phyloP scores from a whole-genome alignment of 2,329 filamentous ascomycete species.

The Plenodomus lindquistii region DNA sequence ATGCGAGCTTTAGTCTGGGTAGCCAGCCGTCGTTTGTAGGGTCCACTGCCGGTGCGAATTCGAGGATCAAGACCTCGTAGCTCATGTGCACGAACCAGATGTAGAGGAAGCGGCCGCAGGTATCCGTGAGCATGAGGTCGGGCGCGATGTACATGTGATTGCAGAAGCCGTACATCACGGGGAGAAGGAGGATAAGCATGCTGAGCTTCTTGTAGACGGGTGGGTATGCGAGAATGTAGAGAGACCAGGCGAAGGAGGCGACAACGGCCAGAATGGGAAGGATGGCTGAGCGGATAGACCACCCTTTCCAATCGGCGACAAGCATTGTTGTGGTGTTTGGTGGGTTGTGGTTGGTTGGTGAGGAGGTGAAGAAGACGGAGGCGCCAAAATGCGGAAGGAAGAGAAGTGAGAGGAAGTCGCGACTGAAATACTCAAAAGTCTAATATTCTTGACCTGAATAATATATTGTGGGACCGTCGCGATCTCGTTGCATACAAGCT shows the following conservation, averaged over 20 bases:
- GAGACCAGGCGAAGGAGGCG: conserved; percentile 3
- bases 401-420: background rate
- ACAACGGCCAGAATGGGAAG: background rate
- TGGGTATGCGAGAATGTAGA: conserved; percentile 23
- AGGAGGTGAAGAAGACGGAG: too few relatives aligned
- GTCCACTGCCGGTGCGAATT: conserved; percentile 4
- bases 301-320: background rate
- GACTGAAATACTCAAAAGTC: too few relatives aligned
- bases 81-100: conserved; percentile 25
- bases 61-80: conserved; percentile 12
- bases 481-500: too few relatives aligned
- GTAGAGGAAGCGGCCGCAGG: conserved; percentile 18
- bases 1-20: conserved; percentile 5
- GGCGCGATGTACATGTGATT: conserved; percentile 7
- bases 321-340: background rate
- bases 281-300: background rate
- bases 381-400: background rate
- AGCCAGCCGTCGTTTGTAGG: conserved; percentile 5
- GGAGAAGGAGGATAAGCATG: conserved; percentile 12
- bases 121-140: conserved; percentile 11
- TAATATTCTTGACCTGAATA: too few relatives aligned
- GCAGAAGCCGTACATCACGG: conserved; percentile 14
- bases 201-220: conserved; percentile 10
- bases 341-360: background rate
- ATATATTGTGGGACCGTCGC: too few relatives aligned